Base-by-base conservation (phyloP, 495 filamentous ascomycete genomes). In the Xylaria venustula region DNA sequence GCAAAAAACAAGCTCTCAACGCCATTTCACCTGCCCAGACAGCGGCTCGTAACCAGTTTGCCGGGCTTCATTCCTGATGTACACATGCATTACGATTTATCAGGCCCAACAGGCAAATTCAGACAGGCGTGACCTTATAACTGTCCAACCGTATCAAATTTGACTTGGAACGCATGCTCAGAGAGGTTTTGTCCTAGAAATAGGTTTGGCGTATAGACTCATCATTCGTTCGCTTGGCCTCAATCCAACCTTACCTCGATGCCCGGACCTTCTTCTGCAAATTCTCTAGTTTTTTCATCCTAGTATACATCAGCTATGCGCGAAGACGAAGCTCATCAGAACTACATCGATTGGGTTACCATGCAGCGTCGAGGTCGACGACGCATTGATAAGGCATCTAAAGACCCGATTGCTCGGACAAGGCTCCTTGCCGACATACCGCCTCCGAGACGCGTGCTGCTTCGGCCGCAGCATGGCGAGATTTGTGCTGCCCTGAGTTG, bases 281-380 rank as follows among this genome's bases (percentile, higher is more conserved):
- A 7, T 8, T 26, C 44, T 12, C 32, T 19, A 19, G 54, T 28
- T 26, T n/a, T 17, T 14, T 14, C n/a, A 34, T 7, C 37, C n/a
- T 37, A 17, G n/a, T 3, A 22, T n/a, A 47, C 23, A 26, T 11
- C 54, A 36, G 44, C 25, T 26, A 58, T 58, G 56, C 25, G 37
- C 11, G 14, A 40, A 14, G 23, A 22, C 3, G 11, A 28, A 28
- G 54, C 54, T 25, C 14, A 50, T 32, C n/a, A 28, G 8, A 32
- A 34, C 7, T 58, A 50, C 11, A 2, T 20, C 17, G 66, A 69
- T 41, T 71, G 68, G 68, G 57, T 48, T 45, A 34, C 40, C 34
- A 65, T 71, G 54, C 64, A 66, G 37, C 53, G 47, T 45, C 55
- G 64, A 36, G 68, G 68, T n/a, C 66, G 68, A 19, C 57, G 65